Percentiles rank a stretch among this genome's conserved stretches.
These are phyloP conservation scores for Echinosophora koreensis DNA, from an alignment of 306 rosid genomes.

Conservation along the genomic window DNA sequence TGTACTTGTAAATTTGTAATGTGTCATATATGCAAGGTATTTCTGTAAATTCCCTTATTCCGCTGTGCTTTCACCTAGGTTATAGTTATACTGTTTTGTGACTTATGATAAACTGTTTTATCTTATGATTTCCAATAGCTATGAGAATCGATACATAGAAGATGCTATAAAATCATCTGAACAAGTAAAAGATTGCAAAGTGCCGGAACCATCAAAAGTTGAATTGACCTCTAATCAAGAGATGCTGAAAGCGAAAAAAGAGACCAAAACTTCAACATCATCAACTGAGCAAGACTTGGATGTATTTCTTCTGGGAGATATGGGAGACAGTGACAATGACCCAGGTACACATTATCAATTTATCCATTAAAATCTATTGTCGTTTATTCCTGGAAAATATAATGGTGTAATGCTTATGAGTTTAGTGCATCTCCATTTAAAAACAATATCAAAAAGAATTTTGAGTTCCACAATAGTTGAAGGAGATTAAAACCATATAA, in stretches of 20 bases:
- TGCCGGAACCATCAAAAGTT: slow-evolving; percentile 47
- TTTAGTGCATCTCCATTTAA: slow-evolving; percentile 29
- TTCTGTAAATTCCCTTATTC: slow-evolving; percentile 10
- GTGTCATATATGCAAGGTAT: slow-evolving; percentile 30
- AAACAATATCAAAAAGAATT: neutral
- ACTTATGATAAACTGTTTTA: slow-evolving; percentile 18
- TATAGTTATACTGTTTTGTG: slow-evolving; percentile 36
- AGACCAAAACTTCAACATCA: slow-evolving; percentile 50
- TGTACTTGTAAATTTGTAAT: neutral
- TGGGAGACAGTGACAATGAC: slow-evolving; percentile 63
- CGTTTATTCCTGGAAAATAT: slow-evolving; percentile 20
- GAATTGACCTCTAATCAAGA: slow-evolving; percentile 54
- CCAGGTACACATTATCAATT: slow-evolving; percentile 52
- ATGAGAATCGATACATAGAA: slow-evolving; percentile 67
- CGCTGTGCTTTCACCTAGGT: slow-evolving; percentile 7
- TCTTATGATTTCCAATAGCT: slow-evolving; percentile 54
- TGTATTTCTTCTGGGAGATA: slow-evolving; percentile 70
- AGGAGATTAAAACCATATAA: slow-evolving; percentile 33
- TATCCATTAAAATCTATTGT: slow-evolving; percentile 23
- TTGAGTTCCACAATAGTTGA: neutral
- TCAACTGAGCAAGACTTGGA: slow-evolving; percentile 72
- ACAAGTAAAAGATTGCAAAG: slow-evolving; percentile 52
- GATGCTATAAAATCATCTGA: slow-evolving; percentile 52
- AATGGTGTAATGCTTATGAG: neutral
- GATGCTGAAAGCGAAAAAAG: slow-evolving; percentile 51